Evolutionary conservation across 345 rosid genomes (phyloP).

Genomic region (Cochlearia excelsa): DNA sequence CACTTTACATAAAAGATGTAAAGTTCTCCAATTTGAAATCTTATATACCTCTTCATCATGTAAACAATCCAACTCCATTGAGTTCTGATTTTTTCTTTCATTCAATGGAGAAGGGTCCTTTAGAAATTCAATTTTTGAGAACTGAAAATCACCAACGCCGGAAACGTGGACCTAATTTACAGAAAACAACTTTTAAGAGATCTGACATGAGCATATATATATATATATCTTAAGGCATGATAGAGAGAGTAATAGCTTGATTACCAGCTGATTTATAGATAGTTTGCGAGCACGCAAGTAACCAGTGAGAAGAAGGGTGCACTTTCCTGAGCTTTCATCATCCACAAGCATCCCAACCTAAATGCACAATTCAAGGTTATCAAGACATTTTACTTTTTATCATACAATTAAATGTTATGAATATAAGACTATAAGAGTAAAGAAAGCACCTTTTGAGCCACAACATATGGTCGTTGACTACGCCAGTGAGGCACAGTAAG

Average conservation of each 20-base stretch:
- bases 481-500: conserved; percentile 84
- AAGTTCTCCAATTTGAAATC: no score
- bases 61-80: conserved; percentile 68
- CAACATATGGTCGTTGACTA: conserved; percentile 70
- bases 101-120: conserved; percentile 75
- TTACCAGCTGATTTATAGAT: conserved; percentile 89
- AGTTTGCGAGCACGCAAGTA: conserved; percentile 66
- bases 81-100: conserved; percentile 53
- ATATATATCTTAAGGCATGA: conserved; percentile 15
- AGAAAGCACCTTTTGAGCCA: conserved; percentile 64
- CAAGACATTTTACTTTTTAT: neutral
- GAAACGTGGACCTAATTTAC: conserved; percentile 70
- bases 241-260: conserved; percentile 10
- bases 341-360: conserved; percentile 60
- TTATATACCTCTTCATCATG: conserved; percentile 56
- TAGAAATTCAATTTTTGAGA: conserved; percentile 68
- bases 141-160: conserved; percentile 86
- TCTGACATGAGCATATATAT: conserved; percentile 15
- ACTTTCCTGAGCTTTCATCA: conserved; percentile 50
- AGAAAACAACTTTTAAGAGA: conserved; percentile 7
- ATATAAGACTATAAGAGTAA: conserved; percentile 1
- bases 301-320: conserved; percentile 72
- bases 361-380: conserved; percentile 3
- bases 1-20: neutral
- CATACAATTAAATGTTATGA: neutral